phyloP scores from a whole-genome alignment of 495 filamentous ascomycete genomes.

The Penicillium bialowiezense region DNA sequence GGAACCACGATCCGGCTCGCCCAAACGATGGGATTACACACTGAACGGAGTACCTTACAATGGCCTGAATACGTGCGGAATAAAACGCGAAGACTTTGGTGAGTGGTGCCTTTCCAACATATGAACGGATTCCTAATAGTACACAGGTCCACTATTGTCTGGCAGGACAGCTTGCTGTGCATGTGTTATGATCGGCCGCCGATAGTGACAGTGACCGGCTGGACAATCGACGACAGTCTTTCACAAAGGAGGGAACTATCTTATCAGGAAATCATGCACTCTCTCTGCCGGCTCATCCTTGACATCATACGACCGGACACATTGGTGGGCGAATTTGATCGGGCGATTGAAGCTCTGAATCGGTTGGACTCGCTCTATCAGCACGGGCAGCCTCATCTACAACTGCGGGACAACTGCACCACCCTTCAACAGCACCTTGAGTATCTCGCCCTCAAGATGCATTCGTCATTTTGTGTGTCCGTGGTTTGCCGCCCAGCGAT shows the following conservation, averaged over 20 bases:
- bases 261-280: conserved; percentile 30
- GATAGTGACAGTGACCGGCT: conserved; percentile 26
- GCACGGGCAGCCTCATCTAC: conserved; percentile 21
- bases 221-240: conserved; percentile 12
- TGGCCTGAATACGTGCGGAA: conserved; percentile 24
- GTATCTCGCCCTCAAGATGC: conserved; percentile 35
- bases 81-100: conserved; percentile 30
- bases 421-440: conserved; percentile 35
- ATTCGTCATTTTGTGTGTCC: conserved; percentile 30
- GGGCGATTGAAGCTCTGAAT: conserved; percentile 19
- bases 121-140: not conserved
- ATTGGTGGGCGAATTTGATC: conserved; percentile 5
- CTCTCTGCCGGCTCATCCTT: conserved; percentile 25
- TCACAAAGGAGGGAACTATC: conserved; percentile 16
- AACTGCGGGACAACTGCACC: conserved; percentile 19
- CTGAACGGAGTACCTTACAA: conserved; percentile 21
- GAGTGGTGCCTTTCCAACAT: not conserved
- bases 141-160: conserved; percentile 29
- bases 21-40: conserved; percentile 44
- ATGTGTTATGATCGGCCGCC: conserved; percentile 36
- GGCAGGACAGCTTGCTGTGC: conserved; percentile 37
- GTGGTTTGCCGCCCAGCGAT: conserved; percentile 36
- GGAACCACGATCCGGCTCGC: conserved; percentile 44
- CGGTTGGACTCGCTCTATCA: conserved; percentile 22
- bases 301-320: conserved; percentile 21